Evolutionary conservation across 1,284 basidiomycete genomes (phyloP).

Genomic region (Phylloboletellus chloephorus): DNA sequence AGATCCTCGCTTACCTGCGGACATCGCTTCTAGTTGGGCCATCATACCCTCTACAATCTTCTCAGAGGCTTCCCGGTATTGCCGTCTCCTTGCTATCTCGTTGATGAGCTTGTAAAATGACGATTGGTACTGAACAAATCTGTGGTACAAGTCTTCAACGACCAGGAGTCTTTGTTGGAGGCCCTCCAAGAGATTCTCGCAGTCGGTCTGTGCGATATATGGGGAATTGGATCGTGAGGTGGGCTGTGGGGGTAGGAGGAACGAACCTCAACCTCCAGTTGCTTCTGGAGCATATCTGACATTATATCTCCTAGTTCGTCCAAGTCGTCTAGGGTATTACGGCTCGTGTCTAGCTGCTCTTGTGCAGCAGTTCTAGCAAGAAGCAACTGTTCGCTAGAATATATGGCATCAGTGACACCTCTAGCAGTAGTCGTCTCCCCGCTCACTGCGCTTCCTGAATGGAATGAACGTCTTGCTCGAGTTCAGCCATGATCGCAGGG

Average conservation of each 20-base stretch:
- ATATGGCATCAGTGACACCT: slow-evolving; percentile 2
- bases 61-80: slow-evolving; percentile 60
- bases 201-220: slow-evolving; percentile 39
- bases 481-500: slow-evolving; percentile 62
- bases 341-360: slow-evolving; percentile 45
- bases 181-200: slow-evolving; percentile 45
- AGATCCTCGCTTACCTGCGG: slow-evolving; percentile 46
- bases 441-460: slow-evolving; percentile 58
- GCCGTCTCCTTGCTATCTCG: slow-evolving; percentile 63
- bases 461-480: slow-evolving; percentile 50
- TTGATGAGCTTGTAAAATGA: slow-evolving; percentile 67
- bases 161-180: slow-evolving; percentile 57
- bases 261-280: slow-evolving; percentile 59
- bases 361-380: slow-evolving; percentile 40
- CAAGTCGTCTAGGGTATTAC: slow-evolving; percentile 51
- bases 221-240: not conserved
- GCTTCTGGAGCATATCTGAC: slow-evolving; percentile 64
- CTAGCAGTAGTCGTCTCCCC: not conserved
- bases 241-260: not conserved
- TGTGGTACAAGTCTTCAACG: slow-evolving; percentile 57
- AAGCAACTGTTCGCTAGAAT: slow-evolving; percentile 41
- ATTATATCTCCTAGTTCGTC: slow-evolving; percentile 75
- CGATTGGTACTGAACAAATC: slow-evolving; percentile 59
- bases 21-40: slow-evolving; percentile 53
- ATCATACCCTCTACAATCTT: slow-evolving; percentile 62